Evolutionary conservation across 768 basidiomycete species (phyloP), one percentile per base, ranked within the genome.

Genomic region (Termitomyces sp.): DNA sequence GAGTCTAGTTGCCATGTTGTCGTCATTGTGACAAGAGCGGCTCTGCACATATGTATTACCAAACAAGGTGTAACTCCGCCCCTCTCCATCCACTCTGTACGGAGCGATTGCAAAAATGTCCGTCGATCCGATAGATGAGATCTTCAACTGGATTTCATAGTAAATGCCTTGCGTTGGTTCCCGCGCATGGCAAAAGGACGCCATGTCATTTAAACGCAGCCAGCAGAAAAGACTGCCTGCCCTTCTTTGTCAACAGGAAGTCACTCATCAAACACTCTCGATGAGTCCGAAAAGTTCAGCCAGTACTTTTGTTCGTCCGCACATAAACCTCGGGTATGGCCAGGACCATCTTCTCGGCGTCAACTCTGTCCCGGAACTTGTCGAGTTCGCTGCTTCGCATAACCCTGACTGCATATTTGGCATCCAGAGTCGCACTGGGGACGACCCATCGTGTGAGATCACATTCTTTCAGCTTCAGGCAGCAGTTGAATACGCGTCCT

Each of bases 351-450:
- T 63, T 3, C 61, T 65, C n/a, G 73, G 70, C 16, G 66, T 76
- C 50, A 67, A 68, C 10, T 69, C 75, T 4, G 69, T 77, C 28
- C 73, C 74, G 16, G 72, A 76, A 47, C 69, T 77, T 47, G 70
- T 77, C 26, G 70, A 72, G 30, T 77, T 77, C 66, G 67, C 66
- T 46, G 71, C 75, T 3, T 56, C 55, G 30, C 64, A 73, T 53
- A 76, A 77, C 50, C 69, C 71, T 16, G 63, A 73, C 56, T 72
- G 74, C 33, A 66, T 72, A 30, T 76, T 75, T 44, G 73, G 74
- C 33, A 59, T 75, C 13, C 76, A 77, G 58, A 63, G 61, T 48
- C 68, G 69, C 14, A 49, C 63, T 23, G 66, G 66, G 2, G 67
- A 67, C 32, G 61, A 70, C 38, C 30, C 67, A 8, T 68, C 72